Evolutionary conservation across 176 grass and related monocot species (phyloP), one percentile per base, ranked within the genome.

Genomic region (Chrysopogon serrulatus): DNA sequence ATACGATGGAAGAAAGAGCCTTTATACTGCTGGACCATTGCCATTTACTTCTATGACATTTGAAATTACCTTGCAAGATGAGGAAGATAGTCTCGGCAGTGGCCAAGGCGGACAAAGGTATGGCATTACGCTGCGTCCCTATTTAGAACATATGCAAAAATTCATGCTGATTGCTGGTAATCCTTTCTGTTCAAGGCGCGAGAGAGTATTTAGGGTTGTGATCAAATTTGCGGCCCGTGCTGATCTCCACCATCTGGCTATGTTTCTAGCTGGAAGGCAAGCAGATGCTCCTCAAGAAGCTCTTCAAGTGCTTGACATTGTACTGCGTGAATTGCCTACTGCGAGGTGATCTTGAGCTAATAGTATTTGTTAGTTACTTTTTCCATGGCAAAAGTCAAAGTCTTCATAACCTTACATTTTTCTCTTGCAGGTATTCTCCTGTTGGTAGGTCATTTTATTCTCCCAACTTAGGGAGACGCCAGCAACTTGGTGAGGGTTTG

Each of bases 151-250:
- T 71, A 41, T 68, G 30, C 10, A 79, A 63, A 40, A 8, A 23
- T 79, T 67, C 0, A 8, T 75, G 32, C 84, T 90, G 59, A 90
- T 35, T 79, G 23, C 57, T 67, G 73, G 73, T 56, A 23, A 62
- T 85, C 45, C 10, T 6, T 87, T 83, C 16, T 87, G 40, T 85
- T 91, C 31, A 79, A 95, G 94, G 91, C 89, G 89, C 1, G 94
- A 94, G 47, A 97, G 91, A 63, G 47, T 66, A 41, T 97, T 97
- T 81, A 87, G 83, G 66, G 94, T 97, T 62, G 91, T 94, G 74
- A 94, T 97, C 82, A 97, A 97, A 77, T 97, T 97, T 91, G 94
- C 94, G 65, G 94, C 94, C 47, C 91, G 94, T 81, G 94, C 94
- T 71, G 94, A 97, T 80, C 94, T 97, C 73, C 91, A 97, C 73